These are phyloP conservation scores for Coniferiporia sulphurascens DNA, from an alignment of 1,284 basidiomycete species.

Conservation along the genomic window DNA sequence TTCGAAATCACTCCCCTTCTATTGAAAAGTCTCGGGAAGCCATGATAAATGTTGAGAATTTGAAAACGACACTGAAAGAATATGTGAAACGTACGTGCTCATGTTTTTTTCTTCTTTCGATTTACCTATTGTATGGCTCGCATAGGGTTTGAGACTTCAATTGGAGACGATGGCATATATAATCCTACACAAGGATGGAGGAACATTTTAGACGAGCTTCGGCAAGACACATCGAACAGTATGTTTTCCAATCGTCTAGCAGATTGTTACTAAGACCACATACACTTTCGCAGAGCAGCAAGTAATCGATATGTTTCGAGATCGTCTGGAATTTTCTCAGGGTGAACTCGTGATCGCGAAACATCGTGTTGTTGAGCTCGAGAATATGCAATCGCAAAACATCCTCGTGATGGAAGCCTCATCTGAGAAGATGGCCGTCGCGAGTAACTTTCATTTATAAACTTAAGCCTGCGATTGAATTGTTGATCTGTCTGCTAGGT, in stretches of 20 bases:
- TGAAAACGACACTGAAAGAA: conserved; percentile 5
- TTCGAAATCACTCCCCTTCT: conserved; percentile 3
- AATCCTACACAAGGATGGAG: conserved; percentile 12
- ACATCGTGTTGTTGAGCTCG: conserved; percentile 14
- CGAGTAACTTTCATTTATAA: not conserved
- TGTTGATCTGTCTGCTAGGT: not conserved
- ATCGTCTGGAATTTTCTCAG: conserved; percentile 15
- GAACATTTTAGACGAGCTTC: conserved; percentile 9
- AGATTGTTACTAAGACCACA: not conserved
- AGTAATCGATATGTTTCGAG: conserved; percentile 16
- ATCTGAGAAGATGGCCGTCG: conserved; percentile 3
- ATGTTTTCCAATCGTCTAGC: not conserved
- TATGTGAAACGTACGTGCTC: conserved; percentile 10
- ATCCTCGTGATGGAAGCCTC: not conserved
- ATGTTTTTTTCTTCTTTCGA: not conserved
- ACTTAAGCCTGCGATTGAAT: not conserved
- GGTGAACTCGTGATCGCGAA: conserved; percentile 15
- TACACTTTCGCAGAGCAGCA: conserved; percentile 13
- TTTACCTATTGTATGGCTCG: not conserved
- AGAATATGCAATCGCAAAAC: conserved; percentile 1
- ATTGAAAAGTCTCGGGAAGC: not conserved
- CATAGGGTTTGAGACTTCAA: conserved; percentile 5
- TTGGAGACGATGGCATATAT: conserved; percentile 5
- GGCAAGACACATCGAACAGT: conserved; percentile 6
- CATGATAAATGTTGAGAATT: not conserved